Base-by-base conservation (phyloP, 441 rosid genomes). In the Brassica balearica region DNA sequence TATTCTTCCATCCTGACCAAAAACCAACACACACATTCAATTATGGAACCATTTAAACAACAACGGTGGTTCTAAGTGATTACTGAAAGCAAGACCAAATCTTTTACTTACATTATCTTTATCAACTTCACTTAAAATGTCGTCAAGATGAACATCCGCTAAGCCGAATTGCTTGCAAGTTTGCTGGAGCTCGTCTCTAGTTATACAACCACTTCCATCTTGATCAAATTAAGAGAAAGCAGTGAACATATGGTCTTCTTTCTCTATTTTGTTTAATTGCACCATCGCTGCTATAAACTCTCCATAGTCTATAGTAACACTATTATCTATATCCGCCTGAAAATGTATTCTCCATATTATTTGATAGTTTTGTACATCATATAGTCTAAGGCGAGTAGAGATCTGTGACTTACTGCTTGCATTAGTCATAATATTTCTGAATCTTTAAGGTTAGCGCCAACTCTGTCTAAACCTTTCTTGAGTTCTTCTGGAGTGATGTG, bases 391-490 rank as follows among this genome's bases (percentile, higher is more conserved):
- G 14, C 22, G 15, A 65, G 60, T 56, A 60, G n/a, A 25, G 9
- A n/a, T n/a, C n/a, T n/a, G n/a, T n/a, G n/a, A n/a, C 93, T 88
- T 86, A 91, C 98, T 19, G 98, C 96, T 90, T 92, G 88, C 99
- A 93, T 92, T 74, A 95, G 75, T 27, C 77, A 81, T 59, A 43
- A 19, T 75, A 95, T 86, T 78, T 93, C 99, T 71, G 92, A 83
- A 69, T 95, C 97, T 86, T 86, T 86, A 64, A 93, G 82, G 84
- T 79, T 74, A 59, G 96, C 91, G 7, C 97, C 98, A 32, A 87
- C 92, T 86, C 85, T 91, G 77, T 87, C 94, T 77, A 93, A 82
- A 48, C 96, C 98, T 2, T 65, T 87, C 81, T 91, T 95, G 61
- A 95, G 87, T 85, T 95, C 99, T 73, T 93, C 93, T 3, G 88